Base-by-base conservation (phyloP, 805 yeast genomes). In the Cyberlindnera lachancei region DNA sequence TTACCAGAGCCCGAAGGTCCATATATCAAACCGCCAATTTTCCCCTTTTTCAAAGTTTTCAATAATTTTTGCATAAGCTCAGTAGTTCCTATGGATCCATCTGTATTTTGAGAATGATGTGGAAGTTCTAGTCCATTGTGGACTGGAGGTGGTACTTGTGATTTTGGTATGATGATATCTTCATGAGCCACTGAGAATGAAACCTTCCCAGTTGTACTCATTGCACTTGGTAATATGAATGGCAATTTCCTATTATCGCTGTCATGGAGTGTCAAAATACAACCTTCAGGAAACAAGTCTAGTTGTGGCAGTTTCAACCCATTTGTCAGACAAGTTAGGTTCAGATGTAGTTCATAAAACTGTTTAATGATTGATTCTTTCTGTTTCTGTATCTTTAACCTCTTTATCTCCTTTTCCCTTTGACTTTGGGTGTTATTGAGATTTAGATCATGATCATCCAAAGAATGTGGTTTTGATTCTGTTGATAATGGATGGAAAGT, bases 1-100 rank as follows among this genome's bases (percentile, higher is more conserved):
- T 90, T 90, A 1, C 97, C 97, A 39, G 85, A 70, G 0, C 96
- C 96, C 1, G 83, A 62, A 15, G 76, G 58, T 0, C 96, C 97
- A 43, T 75, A 68, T 0, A 88, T 47, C 33, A 86, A 57, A 1
- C 75, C 60, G 2, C 90, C 84, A 7, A 66, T 52, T 31, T 64
- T 66, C 6, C 69, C 70, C 25, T 66, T 54, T 6, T 61, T 47
- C 4, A 77, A 45, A 0, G 66, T 50, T 7, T 62, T 63, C 6
- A 56, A 42, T 9, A 75, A 45, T 4, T 59, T 56, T 0, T 51
- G 55, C 9, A 78, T 43, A 6, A 63, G 46, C 4, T 55, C 45
- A 18, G 75, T 78, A 27, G 77, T 63, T 0, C 92, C 95, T 25
- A 81, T 71, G 4, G 75, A 68, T 1, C 48, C 44, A 6, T 43